Evolutionary conservation across 768 basidiomycete species (phyloP).

Genomic region (Tricholoma bakamatsutake): DNA sequence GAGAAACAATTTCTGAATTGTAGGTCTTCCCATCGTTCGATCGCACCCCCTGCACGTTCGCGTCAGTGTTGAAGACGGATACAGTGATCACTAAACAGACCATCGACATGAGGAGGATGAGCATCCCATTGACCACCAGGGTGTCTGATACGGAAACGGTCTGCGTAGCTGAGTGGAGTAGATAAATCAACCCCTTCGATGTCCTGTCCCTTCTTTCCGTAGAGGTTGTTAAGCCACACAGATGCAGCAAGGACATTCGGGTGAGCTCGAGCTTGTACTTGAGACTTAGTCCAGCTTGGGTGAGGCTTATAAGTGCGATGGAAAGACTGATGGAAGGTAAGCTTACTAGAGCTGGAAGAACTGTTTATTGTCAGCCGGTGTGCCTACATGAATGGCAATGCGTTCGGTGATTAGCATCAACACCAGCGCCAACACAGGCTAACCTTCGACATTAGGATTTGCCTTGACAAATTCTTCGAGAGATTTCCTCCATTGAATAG

Average conservation of each 20-base stretch:
- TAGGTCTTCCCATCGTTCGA: slow-evolving; percentile 73
- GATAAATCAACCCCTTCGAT: slow-evolving; percentile 53
- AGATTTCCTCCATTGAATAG: slow-evolving; percentile 50
- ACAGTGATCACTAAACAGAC: slow-evolving; percentile 18
- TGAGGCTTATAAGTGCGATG: background rate
- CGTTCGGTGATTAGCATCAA: too few relatives aligned
- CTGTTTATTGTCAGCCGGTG: slow-evolving; percentile 56
- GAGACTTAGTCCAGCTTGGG: slow-evolving; percentile 37
- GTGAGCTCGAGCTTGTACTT: slow-evolving; percentile 66
- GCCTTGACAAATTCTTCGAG: slow-evolving; percentile 50
- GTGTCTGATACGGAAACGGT: slow-evolving; percentile 68
- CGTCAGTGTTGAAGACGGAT: background rate
- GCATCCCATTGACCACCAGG: slow-evolving; percentile 53
- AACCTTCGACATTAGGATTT: slow-evolving; percentile 55
- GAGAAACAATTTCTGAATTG: slow-evolving; percentile 53
- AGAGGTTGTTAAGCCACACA: slow-evolving; percentile 61
- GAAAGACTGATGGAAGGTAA: background rate
- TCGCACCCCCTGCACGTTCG: slow-evolving; percentile 48
- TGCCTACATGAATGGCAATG: slow-evolving; percentile 27
- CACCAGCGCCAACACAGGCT: background rate
- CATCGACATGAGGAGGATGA: slow-evolving; percentile 41
- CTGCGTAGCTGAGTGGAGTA: slow-evolving; percentile 63
- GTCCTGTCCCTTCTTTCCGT: slow-evolving; percentile 35
- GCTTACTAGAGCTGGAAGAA: slow-evolving; percentile 71
- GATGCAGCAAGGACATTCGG: slow-evolving; percentile 55